phyloP scores from a whole-genome alignment of 257 asterid species.

The Misopates orontium region DNA sequence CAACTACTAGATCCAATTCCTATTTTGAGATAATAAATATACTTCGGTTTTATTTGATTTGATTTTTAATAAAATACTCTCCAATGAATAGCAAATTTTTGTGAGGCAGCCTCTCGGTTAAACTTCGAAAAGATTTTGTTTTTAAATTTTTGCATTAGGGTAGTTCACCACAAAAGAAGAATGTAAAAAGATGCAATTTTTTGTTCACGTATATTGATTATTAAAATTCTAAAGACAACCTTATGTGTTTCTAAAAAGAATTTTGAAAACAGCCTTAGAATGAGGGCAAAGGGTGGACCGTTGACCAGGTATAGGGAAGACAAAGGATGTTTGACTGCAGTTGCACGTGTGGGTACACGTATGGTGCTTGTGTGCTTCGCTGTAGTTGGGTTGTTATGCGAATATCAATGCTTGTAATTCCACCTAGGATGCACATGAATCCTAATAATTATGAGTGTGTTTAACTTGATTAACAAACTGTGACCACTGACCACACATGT shows the following conservation, averaged over 20 bases:
- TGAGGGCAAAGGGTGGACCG: conserved; percentile 15
- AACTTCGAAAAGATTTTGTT: too few relatives aligned
- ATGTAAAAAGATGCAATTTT: too few relatives aligned
- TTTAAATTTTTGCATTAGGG: too few relatives aligned
- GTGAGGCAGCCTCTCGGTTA: too few relatives aligned
- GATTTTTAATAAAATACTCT: too few relatives aligned
- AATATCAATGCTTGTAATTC: conserved; percentile 39
- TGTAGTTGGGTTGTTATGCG: conserved; percentile 41
- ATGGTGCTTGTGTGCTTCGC: conserved; percentile 46
- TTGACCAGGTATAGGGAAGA: conserved; percentile 37
- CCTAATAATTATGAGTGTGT: conserved; percentile 13
- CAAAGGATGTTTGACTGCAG: conserved; percentile 36
- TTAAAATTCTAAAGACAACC: too few relatives aligned
- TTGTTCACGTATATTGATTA: too few relatives aligned
- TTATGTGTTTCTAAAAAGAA: background rate
- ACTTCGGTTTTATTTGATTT: too few relatives aligned
- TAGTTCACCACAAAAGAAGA: too few relatives aligned
- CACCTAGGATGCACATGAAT: conserved; percentile 58
- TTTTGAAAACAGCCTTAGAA: background rate
- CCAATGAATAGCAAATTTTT: too few relatives aligned
- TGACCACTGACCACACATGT: conserved; percentile 23
- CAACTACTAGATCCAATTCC: too few relatives aligned
- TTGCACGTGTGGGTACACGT: conserved; percentile 47
- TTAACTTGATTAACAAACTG: conserved; percentile 38
- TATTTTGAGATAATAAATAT: too few relatives aligned